Conservation (phyloP, 306 rosid genomes). For the Quercus alba region DNA sequence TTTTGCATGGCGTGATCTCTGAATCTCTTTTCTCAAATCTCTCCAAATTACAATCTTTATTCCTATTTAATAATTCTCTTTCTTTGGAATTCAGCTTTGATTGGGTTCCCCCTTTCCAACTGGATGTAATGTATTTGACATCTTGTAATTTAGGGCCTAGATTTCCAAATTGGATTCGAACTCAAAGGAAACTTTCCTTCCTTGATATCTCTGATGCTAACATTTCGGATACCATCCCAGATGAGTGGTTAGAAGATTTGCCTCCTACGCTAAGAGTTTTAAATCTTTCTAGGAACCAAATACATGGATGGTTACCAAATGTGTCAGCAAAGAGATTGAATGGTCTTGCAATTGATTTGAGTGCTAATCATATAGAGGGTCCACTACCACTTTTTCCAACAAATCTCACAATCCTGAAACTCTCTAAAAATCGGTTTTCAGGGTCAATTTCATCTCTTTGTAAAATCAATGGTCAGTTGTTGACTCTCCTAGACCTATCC, state of each 20-base stretch:
- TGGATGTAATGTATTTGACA: rapidly evolving
- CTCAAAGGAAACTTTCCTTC: rapidly evolving
- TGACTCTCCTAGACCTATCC: neutral
- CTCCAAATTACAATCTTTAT: neutral
- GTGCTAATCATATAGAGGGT: slow-evolving; percentile 21
- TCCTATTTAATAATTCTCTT: neutral
- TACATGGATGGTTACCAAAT: slow-evolving; percentile 19
- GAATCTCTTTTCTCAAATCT: neutral
- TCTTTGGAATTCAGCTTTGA: neutral
- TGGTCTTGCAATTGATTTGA: slow-evolving; percentile 11
- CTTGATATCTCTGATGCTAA: neutral
- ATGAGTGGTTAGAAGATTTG: no score
- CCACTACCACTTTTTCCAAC: neutral
- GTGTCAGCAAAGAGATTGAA: neutral
- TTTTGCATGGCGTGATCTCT: no score
- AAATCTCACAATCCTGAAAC: neutral
- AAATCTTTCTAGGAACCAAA: slow-evolving; percentile 24
- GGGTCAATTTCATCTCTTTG: neutral
- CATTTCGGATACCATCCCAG: no score
- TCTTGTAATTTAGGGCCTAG: slow-evolving; percentile 14
- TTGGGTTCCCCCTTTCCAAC: slow-evolving; percentile 1
- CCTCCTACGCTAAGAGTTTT: neutral
- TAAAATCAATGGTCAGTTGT: neutral
- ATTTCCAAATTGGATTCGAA: slow-evolving; percentile 8
- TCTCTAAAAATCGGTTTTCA: neutral